Evolutionary conservation across 2,329 filamentous ascomycete species (phyloP), one percentile per base, ranked within the genome.

Genomic region (Pseudocercospora cruenta): DNA sequence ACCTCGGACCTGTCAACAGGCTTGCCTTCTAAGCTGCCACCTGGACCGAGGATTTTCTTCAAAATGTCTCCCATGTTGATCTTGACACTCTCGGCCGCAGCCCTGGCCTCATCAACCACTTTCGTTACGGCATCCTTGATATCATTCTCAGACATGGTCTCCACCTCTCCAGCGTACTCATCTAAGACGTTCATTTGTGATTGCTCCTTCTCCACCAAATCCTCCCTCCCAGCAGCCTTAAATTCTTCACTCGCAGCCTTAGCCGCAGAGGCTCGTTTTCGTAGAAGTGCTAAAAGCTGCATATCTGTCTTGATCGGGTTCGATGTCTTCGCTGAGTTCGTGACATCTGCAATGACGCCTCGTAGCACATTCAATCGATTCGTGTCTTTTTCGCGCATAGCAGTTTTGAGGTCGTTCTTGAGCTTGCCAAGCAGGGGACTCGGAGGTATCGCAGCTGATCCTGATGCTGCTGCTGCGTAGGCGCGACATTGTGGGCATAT

Each of bases 311-410:
- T 82, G 74, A 94, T 87, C n/a, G 91, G 91, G 45, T 81, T 82
- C 45, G 84, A 75, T 14, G 90, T 92, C 80, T 94, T 94, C 76
- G 88, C 90, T 36, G 90, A 88, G 78, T 93, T 94, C 72, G 89
- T 88, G 67, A 90, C 88, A 68, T 90, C 86, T 33, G 90, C 84
- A 69, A 94, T 84, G 68, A 94, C 81, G 47, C 84, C 78, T 71
- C 91, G 90, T 58, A 94, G 84, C 43, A 92, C 90, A 45, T 85
- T 81, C 26, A 94, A 86, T 2, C 90, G 87, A 26, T 86, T 81
- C 26, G 79, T 82, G 73, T 84, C 81, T 73, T 83, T 83, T n/a
- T 78, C 72, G 65, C 80, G 79, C 78, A 84, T 81, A 33, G 82
- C 81, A 4, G 72, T 78, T 69, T 84, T 84, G 49, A 84, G 78